Base-by-base conservation (phyloP, 1,139 yeast genomes). In the Magnusiomyces magnusii region DNA sequence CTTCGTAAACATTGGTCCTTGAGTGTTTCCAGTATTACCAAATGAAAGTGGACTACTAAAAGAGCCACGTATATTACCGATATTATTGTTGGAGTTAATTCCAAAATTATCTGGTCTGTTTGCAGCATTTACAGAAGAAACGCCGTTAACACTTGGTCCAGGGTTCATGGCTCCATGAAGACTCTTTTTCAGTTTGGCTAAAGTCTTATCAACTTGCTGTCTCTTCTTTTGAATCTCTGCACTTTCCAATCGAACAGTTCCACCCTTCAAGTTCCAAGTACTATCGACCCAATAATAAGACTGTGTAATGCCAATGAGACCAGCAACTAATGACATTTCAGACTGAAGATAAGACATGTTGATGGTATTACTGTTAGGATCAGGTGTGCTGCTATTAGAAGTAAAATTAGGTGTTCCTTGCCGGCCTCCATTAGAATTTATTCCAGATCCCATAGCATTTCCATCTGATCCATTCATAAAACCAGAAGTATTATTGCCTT, bases 261-360 rank as follows among this genome's bases (percentile, higher is more conserved):
- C 49, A 7, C 49, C 49, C 7, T 44, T n/a, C 49, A 44, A 21
- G 27, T 44, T 23, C 49, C 49, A 44, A 27, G 49, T 44, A n/a
- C 49, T 44, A 27, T 44, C 49, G 3, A 44, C 49, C 49, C 49
- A 44, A n/a, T 44, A 44, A 23, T 44, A 44, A 10, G 49, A 44
- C 49, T 44, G 49, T 5, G 49, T 21, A 44, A 44, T 44, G n/a
- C 27, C 49, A 44, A 44, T 19, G 7, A 44, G 49, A 44, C 49
- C 49, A 5, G 49, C 49, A 19, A 44, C 49, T 21, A 44, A 23
- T 19, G 49, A 44, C 24, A 44, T 44, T 44, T 44, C 49, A 5
- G 49, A 19, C 27, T 44, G 49, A 19, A 44, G 27, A 44, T 44
- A 44, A 5, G 49, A 44, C 7, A 44, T 3, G n/a, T 44, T 23